A percentile compares a stretch with the other conserved stretches of the same genome.
Evolutionary conservation across 148 eudicot genomes (phyloP).

Genomic region (Talinum fruticosum): DNA sequence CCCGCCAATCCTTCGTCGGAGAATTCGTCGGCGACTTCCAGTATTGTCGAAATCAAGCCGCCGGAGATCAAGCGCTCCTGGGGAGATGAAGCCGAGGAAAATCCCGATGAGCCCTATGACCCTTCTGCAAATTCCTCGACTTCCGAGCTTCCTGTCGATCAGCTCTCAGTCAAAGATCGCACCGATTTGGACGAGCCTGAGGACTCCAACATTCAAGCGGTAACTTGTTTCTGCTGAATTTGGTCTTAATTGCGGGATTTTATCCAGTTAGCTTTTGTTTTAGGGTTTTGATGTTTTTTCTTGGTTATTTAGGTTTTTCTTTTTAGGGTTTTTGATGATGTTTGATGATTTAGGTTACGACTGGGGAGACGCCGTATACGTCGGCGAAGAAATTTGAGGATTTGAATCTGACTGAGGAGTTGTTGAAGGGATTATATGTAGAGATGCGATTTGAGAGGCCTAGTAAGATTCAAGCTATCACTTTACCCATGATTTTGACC

Average conservation of each 20-base stretch:
- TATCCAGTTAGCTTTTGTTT: slow-evolving; percentile 20
- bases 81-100: slow-evolving; percentile 52
- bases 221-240: slow-evolving; percentile 13
- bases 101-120: slow-evolving; percentile 30
- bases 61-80: slow-evolving; percentile 34
- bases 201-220: slow-evolving; percentile 63
- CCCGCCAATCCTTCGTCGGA: not conserved
- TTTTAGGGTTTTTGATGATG: slow-evolving; percentile 10
- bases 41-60: slow-evolving; percentile 22
- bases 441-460: slow-evolving; percentile 92
- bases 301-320: too few species aligned
- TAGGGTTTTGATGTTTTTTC: slow-evolving; percentile 26
- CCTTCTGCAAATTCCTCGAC: slow-evolving; percentile 10
- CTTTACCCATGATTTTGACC: slow-evolving; percentile 62
- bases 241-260: slow-evolving; percentile 19
- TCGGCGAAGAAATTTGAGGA: slow-evolving; percentile 84
- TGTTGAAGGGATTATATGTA: slow-evolving; percentile 78
- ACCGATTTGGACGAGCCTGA: slow-evolving; percentile 59
- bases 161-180: slow-evolving; percentile 24
- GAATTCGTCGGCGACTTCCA: slow-evolving; percentile 1
- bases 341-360: slow-evolving; percentile 39
- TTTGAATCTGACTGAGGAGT: slow-evolving; percentile 61
- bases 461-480: slow-evolving; percentile 72
- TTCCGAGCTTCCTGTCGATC: slow-evolving; percentile 12
- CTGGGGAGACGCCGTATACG: slow-evolving; percentile 73